Evolutionary conservation across 225 moss, liverwort and hornwort species (phyloP).

Genomic region (Antitrichia curtipendula): DNA sequence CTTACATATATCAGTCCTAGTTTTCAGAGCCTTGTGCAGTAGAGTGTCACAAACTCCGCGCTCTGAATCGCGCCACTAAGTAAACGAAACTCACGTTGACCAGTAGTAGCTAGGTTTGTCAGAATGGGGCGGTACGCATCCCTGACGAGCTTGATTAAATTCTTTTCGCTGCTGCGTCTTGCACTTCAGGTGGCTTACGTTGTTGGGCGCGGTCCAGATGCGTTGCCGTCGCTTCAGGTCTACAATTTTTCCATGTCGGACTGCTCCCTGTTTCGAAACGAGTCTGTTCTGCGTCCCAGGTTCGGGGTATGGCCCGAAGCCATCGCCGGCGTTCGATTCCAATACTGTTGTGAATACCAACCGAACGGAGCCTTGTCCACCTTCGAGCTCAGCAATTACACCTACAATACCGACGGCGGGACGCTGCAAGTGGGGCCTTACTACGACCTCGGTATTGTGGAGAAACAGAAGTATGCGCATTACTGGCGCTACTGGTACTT

Average conservation of each 20-base stretch:
- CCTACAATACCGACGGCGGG: not conserved
- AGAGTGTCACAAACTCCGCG: not conserved
- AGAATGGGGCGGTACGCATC: not conserved
- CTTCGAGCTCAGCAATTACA: not conserved
- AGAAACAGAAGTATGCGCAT: not conserved
- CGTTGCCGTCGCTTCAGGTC: not conserved
- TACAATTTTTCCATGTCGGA: not conserved
- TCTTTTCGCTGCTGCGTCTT: not conserved
- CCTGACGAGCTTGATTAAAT: not conserved
- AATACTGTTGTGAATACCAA: conserved; percentile 3
- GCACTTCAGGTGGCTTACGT: not conserved
- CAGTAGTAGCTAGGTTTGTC: not conserved
- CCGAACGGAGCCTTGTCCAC: not conserved
- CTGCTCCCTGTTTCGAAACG: not conserved
- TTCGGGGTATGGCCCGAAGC: not conserved
- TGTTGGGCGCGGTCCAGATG: not conserved
- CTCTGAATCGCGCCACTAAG: not conserved
- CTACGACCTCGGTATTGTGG: not conserved
- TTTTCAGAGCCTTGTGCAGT: not conserved
- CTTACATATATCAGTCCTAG: not conserved
- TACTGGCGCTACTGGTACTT: not conserved
- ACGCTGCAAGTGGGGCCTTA: not conserved
- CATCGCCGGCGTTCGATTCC: not conserved
- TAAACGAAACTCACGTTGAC: not conserved
- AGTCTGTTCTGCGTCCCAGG: not conserved